These are phyloP conservation scores for Hemileccinum impolitum DNA, from an alignment of 768 basidiomycete species.

Conservation along the genomic window DNA sequence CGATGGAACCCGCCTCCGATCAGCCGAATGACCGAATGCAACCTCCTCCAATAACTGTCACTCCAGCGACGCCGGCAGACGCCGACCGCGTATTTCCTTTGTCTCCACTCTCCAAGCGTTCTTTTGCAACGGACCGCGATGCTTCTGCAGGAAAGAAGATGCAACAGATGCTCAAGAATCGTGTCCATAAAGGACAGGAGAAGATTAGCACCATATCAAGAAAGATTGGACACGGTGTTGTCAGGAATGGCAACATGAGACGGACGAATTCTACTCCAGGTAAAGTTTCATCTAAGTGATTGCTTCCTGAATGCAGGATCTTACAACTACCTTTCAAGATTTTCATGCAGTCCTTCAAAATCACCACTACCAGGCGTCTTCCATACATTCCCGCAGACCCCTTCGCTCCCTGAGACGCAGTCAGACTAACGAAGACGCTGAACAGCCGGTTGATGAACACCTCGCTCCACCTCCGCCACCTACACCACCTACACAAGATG, in stretches of 20 bases:
- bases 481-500: slow-evolving; percentile 35
- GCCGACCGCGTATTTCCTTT: slow-evolving; percentile 16
- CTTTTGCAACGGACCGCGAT: slow-evolving; percentile 38
- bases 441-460: slow-evolving; percentile 32
- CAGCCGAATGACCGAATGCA: not conserved
- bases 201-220: slow-evolving; percentile 74
- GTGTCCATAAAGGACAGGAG: slow-evolving; percentile 69
- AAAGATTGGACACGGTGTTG: slow-evolving; percentile 72
- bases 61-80: slow-evolving; percentile 56
- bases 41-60: slow-evolving; percentile 50
- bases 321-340: slow-evolving; percentile 39
- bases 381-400: slow-evolving; percentile 77
- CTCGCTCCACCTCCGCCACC: slow-evolving; percentile 34
- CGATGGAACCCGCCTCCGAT: slow-evolving; percentile 3
- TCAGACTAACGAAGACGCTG: slow-evolving; percentile 32
- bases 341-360: slow-evolving; percentile 65
- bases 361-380: slow-evolving; percentile 67
- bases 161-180: slow-evolving; percentile 69
- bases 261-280: slow-evolving; percentile 70
- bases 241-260: slow-evolving; percentile 50
- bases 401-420: slow-evolving; percentile 45
- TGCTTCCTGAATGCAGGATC: not conserved
- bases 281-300: slow-evolving; percentile 28
- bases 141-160: slow-evolving; percentile 67
- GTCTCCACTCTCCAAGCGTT: slow-evolving; percentile 21